A percentile compares a stretch with the other conserved stretches of the same genome.
Evolutionary conservation across 768 basidiomycete genomes (phyloP).

Genomic region (Rubroboletus pulcherrimus): DNA sequence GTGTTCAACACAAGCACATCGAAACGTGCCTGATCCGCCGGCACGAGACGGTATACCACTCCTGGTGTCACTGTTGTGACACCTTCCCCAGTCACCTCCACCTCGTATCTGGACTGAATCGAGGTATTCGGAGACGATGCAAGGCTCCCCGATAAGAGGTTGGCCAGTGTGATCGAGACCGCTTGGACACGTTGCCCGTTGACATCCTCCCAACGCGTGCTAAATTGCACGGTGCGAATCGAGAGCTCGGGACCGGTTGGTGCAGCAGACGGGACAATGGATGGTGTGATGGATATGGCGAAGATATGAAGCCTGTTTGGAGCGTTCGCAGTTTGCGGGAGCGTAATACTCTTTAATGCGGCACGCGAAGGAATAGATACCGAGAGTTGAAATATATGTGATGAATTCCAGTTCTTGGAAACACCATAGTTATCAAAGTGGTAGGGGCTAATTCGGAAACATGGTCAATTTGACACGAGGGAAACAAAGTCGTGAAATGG

Average conservation of each 20-base stretch:
- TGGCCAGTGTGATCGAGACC: conserved; percentile 50
- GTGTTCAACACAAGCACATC: conserved; percentile 46
- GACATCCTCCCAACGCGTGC: conserved; percentile 43
- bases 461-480: neutral
- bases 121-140: conserved; percentile 28
- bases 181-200: conserved; percentile 39
- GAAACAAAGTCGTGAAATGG: neutral
- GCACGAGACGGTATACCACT: conserved; percentile 42
- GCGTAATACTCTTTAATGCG: conserved; percentile 40
- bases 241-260: conserved; percentile 31
- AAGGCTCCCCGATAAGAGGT: conserved; percentile 40
- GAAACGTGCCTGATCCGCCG: conserved; percentile 48
- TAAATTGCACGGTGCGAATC: conserved; percentile 42
- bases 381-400: conserved; percentile 45
- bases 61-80: conserved; percentile 44
- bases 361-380: conserved; percentile 40
- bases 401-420: conserved; percentile 39
- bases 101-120: conserved; percentile 30
- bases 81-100: conserved; percentile 37
- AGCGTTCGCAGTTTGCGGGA: conserved; percentile 32
- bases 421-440: conserved; percentile 37
- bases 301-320: conserved; percentile 43
- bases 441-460: conserved; percentile 36
- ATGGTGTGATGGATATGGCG: conserved; percentile 40
- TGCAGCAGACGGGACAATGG: conserved; percentile 23